Base-by-base conservation (phyloP, 2,329 filamentous ascomycete genomes). In the Fusarium heterosporum region DNA sequence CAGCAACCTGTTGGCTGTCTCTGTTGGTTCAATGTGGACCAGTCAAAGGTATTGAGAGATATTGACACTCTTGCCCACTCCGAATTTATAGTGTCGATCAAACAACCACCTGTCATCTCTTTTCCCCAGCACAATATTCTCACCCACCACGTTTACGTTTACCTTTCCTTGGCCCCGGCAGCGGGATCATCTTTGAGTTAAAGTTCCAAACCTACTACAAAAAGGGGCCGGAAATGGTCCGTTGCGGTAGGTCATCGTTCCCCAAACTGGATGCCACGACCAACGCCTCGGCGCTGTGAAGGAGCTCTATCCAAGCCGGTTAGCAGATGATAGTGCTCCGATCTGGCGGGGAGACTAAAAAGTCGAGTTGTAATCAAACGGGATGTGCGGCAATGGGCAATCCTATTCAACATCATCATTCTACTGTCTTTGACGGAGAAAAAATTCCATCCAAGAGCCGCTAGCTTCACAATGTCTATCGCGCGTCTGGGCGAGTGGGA, bases 211-310 rank as follows among this genome's bases (percentile, higher is more conserved):
- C 55, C 38, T 53, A 50, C 43, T 29, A 26, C 32, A 54, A 38
- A 68, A 66, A 69, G 61, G 65, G 65, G 61, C 66, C 65, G 65
- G 65, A 68, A 69, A 57, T 68, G 66, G 61, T 61, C 66, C 56
- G 46, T 69, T 66, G 30, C 40, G 30, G 65, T 62, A 68, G 61
- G 56, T 55, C 48, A 63, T 32, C 64, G 63, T 59, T 67, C 61
- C 64, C 53, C 48, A 60, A 67, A 52, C 50, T 60, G 65, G 65
- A 68, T 68, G 64, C 64, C 59, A 68, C 39, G 36, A 41, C 40
- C 29, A 68, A 68, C 65, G 66, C 61, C 53, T 46, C 41, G 56
- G 46, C 56, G 61, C 42, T 7, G 34, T 51, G 39, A 53, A 29
- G 25, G 45, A 26, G 40, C 28, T 50, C 42, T 32, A 51, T 48